Conservation (phyloP, 2,329 filamentous ascomycete genomes). For the Trichoderma aggressivum region DNA sequence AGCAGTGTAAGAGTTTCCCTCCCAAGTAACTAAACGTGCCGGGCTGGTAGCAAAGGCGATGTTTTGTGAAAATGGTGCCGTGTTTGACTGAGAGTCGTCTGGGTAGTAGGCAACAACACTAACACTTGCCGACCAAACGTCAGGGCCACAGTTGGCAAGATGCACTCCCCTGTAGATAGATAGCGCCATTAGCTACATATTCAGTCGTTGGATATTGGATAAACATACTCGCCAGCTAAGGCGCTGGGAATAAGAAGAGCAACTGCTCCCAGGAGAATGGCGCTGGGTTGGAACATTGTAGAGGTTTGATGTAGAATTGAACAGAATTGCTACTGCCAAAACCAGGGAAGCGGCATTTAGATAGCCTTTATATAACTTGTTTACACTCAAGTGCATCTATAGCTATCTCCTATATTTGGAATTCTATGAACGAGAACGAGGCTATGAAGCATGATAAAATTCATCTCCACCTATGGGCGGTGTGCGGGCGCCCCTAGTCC, state of each 20-base stretch:
- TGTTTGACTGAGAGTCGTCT: not conserved
- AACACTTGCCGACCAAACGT: not conserved
- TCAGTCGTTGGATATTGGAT: fast-evolving
- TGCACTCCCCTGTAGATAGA: not conserved
- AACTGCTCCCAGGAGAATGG: not conserved
- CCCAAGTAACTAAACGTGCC: not conserved
- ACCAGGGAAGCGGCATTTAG: not conserved
- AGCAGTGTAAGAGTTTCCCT: not conserved
- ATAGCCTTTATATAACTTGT: not conserved
- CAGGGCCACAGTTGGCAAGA: not conserved
- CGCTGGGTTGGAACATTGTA: not conserved
- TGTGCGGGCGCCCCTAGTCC: not conserved
- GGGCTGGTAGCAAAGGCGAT: not conserved
- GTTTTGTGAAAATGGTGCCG: not conserved
- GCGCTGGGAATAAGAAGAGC: not conserved
- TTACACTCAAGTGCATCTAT: not conserved
- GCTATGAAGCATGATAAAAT: not conserved
- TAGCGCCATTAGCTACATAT: not conserved
- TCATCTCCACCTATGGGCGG: not conserved
- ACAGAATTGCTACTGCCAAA: not conserved
- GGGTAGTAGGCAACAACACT: conserved; percentile 3
- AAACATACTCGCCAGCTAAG: not conserved
- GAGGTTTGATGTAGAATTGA: not conserved
- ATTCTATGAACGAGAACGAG: not conserved
- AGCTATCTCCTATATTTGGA: not conserved